Conservation (phyloP, 305 asterid species). For the Nicotiana rustica region DNA sequence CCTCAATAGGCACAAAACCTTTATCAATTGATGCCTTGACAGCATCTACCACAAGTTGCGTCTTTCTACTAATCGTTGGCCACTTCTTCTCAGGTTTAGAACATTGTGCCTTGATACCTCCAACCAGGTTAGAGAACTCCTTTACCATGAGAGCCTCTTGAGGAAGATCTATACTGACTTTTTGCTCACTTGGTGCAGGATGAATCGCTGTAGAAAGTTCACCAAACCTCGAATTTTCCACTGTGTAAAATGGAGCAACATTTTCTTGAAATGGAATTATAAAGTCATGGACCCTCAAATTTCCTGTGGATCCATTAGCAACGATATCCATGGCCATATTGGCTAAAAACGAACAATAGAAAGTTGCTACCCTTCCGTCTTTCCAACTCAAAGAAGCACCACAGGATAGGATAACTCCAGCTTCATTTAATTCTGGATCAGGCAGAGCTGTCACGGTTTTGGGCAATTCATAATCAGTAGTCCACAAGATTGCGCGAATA, state of each 20-base stretch:
- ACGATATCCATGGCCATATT: slow-evolving; percentile 57
- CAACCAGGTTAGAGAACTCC: slow-evolving; percentile 64
- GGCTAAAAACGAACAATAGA: slow-evolving; percentile 66
- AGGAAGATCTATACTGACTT: slow-evolving; percentile 60
- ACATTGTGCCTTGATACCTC: slow-evolving; percentile 44
- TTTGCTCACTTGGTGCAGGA: slow-evolving; percentile 51
- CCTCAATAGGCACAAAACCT: slow-evolving; percentile 44
- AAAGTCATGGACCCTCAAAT: slow-evolving; percentile 62
- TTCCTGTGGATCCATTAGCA: slow-evolving; percentile 58
- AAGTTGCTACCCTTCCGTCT: slow-evolving; percentile 50
- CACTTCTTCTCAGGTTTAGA: slow-evolving; percentile 58
- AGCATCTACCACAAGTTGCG: slow-evolving; percentile 73
- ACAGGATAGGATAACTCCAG: slow-evolving; percentile 71
- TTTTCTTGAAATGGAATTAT: slow-evolving; percentile 59
- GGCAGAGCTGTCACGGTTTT: slow-evolving; percentile 62
- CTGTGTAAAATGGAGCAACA: slow-evolving; percentile 46
- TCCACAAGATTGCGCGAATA: slow-evolving; percentile 82
- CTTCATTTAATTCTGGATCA: slow-evolving; percentile 55
- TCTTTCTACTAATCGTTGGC: slow-evolving; percentile 63
- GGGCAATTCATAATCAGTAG: slow-evolving; percentile 65
- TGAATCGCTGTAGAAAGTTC: slow-evolving; percentile 45
- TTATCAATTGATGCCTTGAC: slow-evolving; percentile 66
- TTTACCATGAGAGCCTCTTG: slow-evolving; percentile 76
- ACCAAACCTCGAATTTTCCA: slow-evolving; percentile 44
- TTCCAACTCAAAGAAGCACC: slow-evolving; percentile 63